A percentile compares a stretch with the other conserved stretches of the same genome.
These are phyloP conservation scores for Phytophthora cajani DNA, from an alignment of 352 stramenopile species.

Conservation along the genomic window DNA sequence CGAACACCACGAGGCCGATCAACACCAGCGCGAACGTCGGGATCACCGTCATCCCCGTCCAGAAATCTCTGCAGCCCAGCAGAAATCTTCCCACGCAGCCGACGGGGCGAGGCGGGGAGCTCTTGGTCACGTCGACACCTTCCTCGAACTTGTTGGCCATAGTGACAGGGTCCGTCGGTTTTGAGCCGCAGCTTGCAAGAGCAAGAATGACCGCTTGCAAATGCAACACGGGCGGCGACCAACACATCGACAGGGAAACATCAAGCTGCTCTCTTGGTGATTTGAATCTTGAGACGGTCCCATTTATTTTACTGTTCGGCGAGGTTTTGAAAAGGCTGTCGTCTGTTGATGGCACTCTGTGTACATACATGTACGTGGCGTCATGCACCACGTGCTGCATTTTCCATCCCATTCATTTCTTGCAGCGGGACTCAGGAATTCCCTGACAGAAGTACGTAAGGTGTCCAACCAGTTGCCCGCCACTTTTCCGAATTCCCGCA, in stretches of 20 bases:
- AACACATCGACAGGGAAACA: neutral
- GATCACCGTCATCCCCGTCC: neutral
- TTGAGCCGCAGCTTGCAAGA: neutral
- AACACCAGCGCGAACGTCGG: neutral
- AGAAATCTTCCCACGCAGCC: slow-evolving; percentile 12
- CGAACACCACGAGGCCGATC: neutral
- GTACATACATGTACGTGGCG: neutral
- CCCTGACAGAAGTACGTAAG: no score
- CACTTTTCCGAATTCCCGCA: no score
- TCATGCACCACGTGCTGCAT: no score
- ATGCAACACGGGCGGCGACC: neutral
- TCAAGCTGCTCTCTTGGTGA: neutral
- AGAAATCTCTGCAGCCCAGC: slow-evolving; percentile 1
- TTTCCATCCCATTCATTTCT: no score
- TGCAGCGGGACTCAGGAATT: no score
- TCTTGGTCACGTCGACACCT: slow-evolving; percentile 16
- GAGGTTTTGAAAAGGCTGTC: neutral
- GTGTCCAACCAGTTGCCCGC: no score
- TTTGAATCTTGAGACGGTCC: slow-evolving; percentile 4
- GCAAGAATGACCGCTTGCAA: neutral
- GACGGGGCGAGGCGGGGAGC: neutral
- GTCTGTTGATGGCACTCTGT: neutral
- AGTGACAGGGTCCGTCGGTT: neutral
- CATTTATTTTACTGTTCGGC: slow-evolving; percentile 2
- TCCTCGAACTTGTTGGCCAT: slow-evolving; percentile 26